Conservation (phyloP, 345 rosid species). For the Trapa bicornis region DNA sequence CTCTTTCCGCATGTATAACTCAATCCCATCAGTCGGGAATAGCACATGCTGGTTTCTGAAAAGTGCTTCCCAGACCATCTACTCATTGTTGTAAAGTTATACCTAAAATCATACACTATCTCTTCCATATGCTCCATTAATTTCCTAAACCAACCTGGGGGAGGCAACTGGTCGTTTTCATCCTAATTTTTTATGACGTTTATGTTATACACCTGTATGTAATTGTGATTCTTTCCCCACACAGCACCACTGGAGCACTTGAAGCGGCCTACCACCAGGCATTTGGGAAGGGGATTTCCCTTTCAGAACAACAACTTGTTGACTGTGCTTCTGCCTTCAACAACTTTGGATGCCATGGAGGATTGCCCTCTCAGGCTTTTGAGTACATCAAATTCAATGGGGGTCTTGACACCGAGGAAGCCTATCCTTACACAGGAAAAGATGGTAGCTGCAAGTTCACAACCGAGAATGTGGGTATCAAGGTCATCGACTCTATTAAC, state of each 20-base stretch:
- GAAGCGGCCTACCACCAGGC: slow-evolving; percentile 98
- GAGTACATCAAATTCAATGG: slow-evolving; percentile 88
- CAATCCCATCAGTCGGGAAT: too few relatives aligned
- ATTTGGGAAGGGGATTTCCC: slow-evolving; percentile 60
- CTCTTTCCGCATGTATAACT: background rate
- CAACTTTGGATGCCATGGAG: slow-evolving; percentile 86
- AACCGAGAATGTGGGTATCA: slow-evolving; percentile 58
- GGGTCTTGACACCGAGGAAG: slow-evolving; percentile 86
- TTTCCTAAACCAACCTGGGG: background rate
- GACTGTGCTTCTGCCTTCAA: slow-evolving; percentile 90
- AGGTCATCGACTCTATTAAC: slow-evolving; percentile 60
- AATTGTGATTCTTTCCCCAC: background rate
- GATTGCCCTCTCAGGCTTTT: slow-evolving; percentile 95
- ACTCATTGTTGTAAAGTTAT: background rate
- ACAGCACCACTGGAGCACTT: slow-evolving; percentile 93
- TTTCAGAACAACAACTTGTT: slow-evolving; percentile 97
- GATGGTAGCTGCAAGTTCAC: slow-evolving; percentile 68
- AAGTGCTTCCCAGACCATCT: background rate
- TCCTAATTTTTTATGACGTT: background rate
- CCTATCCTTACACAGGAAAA: slow-evolving; percentile 67
- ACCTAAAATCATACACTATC: background rate
- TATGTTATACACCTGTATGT: background rate
- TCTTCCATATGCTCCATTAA: background rate
- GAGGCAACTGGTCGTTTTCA: background rate
- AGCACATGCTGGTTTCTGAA: background rate